Evolutionary conservation across 352 stramenopile species (phyloP), one percentile per base, ranked within the genome.

Genomic region (Globisporangium emineosum): DNA sequence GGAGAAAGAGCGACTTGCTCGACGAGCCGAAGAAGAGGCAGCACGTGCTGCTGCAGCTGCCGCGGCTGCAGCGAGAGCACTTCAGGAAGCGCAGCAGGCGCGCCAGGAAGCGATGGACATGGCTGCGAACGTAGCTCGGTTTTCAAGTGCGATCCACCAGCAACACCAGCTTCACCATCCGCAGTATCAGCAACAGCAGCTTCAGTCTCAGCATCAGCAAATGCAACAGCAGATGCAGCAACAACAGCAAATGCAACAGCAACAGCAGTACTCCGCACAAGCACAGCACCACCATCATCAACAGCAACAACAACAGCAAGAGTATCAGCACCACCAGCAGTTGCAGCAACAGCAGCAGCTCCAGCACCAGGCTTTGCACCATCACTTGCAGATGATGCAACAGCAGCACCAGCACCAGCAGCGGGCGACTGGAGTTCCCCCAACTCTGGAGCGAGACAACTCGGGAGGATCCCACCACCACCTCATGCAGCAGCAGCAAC

Each of bases 101-200:
- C 82, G 86, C 0, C 79, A 93, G 37, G 81, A 94, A 77, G 87
- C 86, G 13, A 76, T 94, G 70, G 82, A 95, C 53, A 89, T 94
- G 86, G 85, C 86, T 55, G 82, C 83, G 6, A 88, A 81, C 57
- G 76, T 85, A 45, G 83, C 80, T 2, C 77, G 82, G 23, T 93
- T 93, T 69, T 88, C 83, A 54, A 86, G 61, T 59, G 79, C 73
- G 30, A 88, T 91, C 60, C 84, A 93, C 61, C 81, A 91, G 21
- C 83, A 85, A 33, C 79, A 90, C 56, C 68, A 75, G 54, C 74
- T 68, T 40, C 51, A 57, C 10, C 51, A 57, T 33, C 51, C 51
- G 19, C 51, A 57, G 35, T 57, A 57, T 15, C 74, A 70, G 29
- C 55, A 55, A 5, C 71, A 76, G 32, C 68, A 73, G 63, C 66